These are phyloP conservation scores for Kluyveromyces wickerhamii DNA, from an alignment of 805 yeast genomes.

Conservation along the genomic window DNA sequence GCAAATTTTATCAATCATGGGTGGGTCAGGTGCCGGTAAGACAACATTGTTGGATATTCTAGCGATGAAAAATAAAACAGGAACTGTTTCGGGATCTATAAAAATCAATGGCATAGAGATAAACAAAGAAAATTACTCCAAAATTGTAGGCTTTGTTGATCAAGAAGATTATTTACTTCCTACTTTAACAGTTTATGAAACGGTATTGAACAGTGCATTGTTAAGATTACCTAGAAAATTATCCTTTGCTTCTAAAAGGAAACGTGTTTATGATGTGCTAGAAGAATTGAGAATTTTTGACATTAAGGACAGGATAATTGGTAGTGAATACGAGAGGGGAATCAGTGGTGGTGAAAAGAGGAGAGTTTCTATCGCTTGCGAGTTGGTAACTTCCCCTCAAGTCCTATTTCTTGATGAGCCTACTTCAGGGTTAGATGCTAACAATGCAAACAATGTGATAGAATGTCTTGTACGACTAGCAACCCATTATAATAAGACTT, in stretches of 20 bases:
- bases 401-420: conserved; percentile 84
- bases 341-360: conserved; percentile 80
- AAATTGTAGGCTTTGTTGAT: conserved; percentile 87
- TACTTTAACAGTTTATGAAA: conserved; percentile 91
- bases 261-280: conserved; percentile 77
- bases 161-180: conserved; percentile 90
- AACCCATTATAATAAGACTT: conserved; percentile 72
- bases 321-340: conserved; percentile 84
- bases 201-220: conserved; percentile 86
- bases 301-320: conserved; percentile 79
- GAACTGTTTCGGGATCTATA: conserved; percentile 57
- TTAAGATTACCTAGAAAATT: conserved; percentile 76
- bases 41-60: conserved; percentile 87
- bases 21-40: conserved; percentile 98
- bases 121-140: conserved; percentile 40
- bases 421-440: conserved; percentile 92
- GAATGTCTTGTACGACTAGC: conserved; percentile 79
- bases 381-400: conserved; percentile 81
- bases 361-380: conserved; percentile 90
- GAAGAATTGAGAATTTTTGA: conserved; percentile 75
- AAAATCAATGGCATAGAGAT: conserved; percentile 58
- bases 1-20: conserved; percentile 91
- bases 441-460: conserved; percentile 84
- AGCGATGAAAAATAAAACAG: conserved; percentile 82
- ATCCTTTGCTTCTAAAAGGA: conserved; percentile 63